phyloP scores from a whole-genome alignment of 1,284 basidiomycete genomes.

The Apiotrichum mycotoxinovorans region DNA sequence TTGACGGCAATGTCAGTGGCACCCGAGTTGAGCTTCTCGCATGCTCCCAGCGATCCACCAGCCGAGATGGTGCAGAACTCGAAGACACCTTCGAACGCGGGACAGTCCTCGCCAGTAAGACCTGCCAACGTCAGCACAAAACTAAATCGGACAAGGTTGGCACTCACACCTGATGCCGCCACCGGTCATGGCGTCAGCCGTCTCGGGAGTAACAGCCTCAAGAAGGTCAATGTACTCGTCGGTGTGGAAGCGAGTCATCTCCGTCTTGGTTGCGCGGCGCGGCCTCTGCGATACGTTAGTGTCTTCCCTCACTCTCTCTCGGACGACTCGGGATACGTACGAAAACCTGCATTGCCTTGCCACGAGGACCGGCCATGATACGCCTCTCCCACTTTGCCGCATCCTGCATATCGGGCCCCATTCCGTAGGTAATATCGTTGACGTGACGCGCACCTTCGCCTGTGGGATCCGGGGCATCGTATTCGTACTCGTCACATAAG shows the following conservation, averaged over 20 bases:
- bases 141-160: not conserved
- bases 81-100: slow-evolving; percentile 91
- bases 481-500: slow-evolving; percentile 53
- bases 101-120: slow-evolving; percentile 90
- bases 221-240: slow-evolving; percentile 97
- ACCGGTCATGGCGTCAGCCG: slow-evolving; percentile 74
- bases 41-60: slow-evolving; percentile 85
- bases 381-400: slow-evolving; percentile 30
- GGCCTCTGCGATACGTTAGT: slow-evolving; percentile 66
- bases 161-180: slow-evolving; percentile 75
- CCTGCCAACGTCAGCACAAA: slow-evolving; percentile 54
- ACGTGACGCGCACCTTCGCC: slow-evolving; percentile 29
- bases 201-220: slow-evolving; percentile 81
- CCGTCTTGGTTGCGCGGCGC: slow-evolving; percentile 70
- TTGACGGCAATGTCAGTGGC: slow-evolving; percentile 90
- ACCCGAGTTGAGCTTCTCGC: slow-evolving; percentile 74
- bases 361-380: slow-evolving; percentile 32
- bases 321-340: slow-evolving; percentile 57
- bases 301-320: not conserved
- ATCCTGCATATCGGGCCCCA: slow-evolving; percentile 22
- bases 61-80: slow-evolving; percentile 97
- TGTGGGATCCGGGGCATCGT: slow-evolving; percentile 25
- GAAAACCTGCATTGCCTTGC: slow-evolving; percentile 74
- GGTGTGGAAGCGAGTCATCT: slow-evolving; percentile 91
- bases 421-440: slow-evolving; percentile 25